Base-by-base conservation (phyloP, 2,329 filamentous ascomycete species). In the Gyromitra esculenta region DNA sequence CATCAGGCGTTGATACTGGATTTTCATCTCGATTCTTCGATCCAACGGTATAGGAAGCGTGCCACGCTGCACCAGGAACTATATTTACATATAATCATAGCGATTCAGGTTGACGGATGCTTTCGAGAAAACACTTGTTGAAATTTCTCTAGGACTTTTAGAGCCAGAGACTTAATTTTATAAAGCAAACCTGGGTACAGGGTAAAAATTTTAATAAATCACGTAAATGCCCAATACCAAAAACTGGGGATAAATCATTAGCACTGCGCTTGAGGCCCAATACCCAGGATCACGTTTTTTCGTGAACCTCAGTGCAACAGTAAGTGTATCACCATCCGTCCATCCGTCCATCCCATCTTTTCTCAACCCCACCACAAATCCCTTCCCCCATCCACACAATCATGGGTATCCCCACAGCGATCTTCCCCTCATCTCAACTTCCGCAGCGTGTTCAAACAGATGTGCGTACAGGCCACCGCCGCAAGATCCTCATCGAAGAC, bases 371-470 rank as follows among this genome's bases (percentile, higher is more conserved):
- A 76, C 62, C 73, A 81, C 79, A 80, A 77, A 31, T 2, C 25
- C 25, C 25, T 31, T 31, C 54, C 62, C 41, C 81, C 50, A 52
- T 83, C 83, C 56, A 75, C 73, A 63, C 69, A 76, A 90, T 90
- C 76, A 90, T 90, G 88, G 85, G 88, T 8, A 88, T 89, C 41
- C 85, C 87, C 39, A 83, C 87, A 69, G 85, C 86, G 77, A 81
- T 86, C 52, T 88, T 90, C 83, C 84, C 85, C 75, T 83, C 87
- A 62, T 85, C 85, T 67, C 82, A 85, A 18, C 86, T 91, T 67
- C 83, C 85, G 41, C 80, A 84, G 15, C 85, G 85, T 78, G 82
- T 90, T 79, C 87, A 89, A 79, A 84, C 83, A 59, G 85, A 85
- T 82, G 84, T 85, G 79, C 85, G 82, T 78, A 87, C 83, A 84